These are phyloP conservation scores for Fusarium cyanostomum DNA, from an alignment of 2,329 filamentous ascomycete species.

Conservation along the genomic window DNA sequence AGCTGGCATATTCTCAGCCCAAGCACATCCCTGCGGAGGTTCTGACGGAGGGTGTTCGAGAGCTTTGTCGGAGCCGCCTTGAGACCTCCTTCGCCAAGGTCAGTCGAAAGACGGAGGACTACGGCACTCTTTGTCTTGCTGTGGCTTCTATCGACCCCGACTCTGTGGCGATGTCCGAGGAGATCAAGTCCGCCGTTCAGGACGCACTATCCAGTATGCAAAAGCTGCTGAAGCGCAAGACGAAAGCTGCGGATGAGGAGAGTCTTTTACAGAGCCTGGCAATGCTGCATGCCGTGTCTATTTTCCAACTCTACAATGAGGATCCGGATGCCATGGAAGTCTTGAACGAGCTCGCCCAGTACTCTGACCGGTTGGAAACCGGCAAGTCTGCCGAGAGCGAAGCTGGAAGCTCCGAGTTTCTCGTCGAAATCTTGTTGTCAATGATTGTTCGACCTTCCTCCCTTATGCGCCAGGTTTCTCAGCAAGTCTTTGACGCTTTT, in stretches of 20 bases:
- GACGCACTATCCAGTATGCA: slow-evolving; percentile 63
- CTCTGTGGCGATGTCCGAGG: slow-evolving; percentile 64
- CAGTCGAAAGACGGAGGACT: slow-evolving; percentile 62
- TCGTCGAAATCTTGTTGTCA: slow-evolving; percentile 90
- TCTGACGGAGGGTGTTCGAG: slow-evolving; percentile 62
- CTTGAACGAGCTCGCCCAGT: slow-evolving; percentile 81
- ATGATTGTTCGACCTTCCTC: slow-evolving; percentile 87
- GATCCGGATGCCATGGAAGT: slow-evolving; percentile 86
- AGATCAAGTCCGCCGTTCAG: slow-evolving; percentile 61
- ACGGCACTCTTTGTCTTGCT: slow-evolving; percentile 62
- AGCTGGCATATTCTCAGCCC: slow-evolving; percentile 63
- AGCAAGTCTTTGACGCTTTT: slow-evolving; percentile 88
- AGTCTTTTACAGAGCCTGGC: slow-evolving; percentile 71
- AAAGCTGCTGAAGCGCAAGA: slow-evolving; percentile 59
- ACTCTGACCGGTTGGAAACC: slow-evolving; percentile 72
- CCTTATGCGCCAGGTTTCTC: slow-evolving; percentile 84
- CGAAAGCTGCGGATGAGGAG: slow-evolving; percentile 49
- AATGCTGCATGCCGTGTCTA: slow-evolving; percentile 82
- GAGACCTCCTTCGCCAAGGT: slow-evolving; percentile 68
- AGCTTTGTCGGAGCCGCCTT: slow-evolving; percentile 65
- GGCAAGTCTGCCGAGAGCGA: slow-evolving; percentile 57
- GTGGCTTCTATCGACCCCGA: slow-evolving; percentile 63
- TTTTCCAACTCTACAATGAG: slow-evolving; percentile 90
- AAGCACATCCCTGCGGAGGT: slow-evolving; percentile 53
- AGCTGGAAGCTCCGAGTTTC: slow-evolving; percentile 70